Conservation (phyloP, 2,329 filamentous ascomycete species). For the Pleomassaria siparia region DNA sequence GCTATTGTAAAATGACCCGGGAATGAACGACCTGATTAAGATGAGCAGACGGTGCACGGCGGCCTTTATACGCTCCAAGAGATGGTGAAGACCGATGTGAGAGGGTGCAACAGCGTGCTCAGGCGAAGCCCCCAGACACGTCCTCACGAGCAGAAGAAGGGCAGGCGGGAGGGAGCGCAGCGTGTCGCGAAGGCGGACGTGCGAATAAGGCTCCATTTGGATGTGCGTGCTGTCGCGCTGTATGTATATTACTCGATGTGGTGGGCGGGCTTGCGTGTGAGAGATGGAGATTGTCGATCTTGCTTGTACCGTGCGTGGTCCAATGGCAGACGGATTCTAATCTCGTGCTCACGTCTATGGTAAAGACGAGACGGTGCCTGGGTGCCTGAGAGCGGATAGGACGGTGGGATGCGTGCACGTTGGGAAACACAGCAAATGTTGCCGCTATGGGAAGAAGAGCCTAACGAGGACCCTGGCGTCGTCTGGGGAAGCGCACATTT, state of each 20-base stretch:
- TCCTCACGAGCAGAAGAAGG: slow-evolving; percentile 35
- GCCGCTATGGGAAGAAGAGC: slow-evolving; percentile 21
- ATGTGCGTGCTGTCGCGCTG: slow-evolving; percentile 32
- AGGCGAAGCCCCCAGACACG: slow-evolving; percentile 26
- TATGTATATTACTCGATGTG: slow-evolving; percentile 41
- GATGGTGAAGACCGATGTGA: slow-evolving; percentile 26
- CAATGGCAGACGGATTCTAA: slow-evolving; percentile 32
- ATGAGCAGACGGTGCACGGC: slow-evolving; percentile 20
- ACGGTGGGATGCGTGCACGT: slow-evolving; percentile 30
- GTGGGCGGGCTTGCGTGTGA: slow-evolving; percentile 22
- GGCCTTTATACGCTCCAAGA: slow-evolving; percentile 28
- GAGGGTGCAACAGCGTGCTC: slow-evolving; percentile 25
- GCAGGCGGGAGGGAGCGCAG: slow-evolving; percentile 38
- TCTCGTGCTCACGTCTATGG: slow-evolving; percentile 37
- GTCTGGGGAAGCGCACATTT: slow-evolving; percentile 7
- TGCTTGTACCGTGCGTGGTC: slow-evolving; percentile 17
- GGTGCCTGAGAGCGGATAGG: slow-evolving; percentile 26
- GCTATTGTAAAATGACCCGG: slow-evolving; percentile 17
- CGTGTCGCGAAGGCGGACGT: slow-evolving; percentile 34
- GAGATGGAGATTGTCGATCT: slow-evolving; percentile 20
- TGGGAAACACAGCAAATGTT: slow-evolving; percentile 24
- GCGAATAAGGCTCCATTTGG: slow-evolving; percentile 42
- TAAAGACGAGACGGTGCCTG: slow-evolving; percentile 30
- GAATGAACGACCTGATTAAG: slow-evolving; percentile 26
- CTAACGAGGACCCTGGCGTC: slow-evolving; percentile 14